Conservation (phyloP, 2,329 filamentous ascomycete genomes). For the Madurella fahalii region DNA sequence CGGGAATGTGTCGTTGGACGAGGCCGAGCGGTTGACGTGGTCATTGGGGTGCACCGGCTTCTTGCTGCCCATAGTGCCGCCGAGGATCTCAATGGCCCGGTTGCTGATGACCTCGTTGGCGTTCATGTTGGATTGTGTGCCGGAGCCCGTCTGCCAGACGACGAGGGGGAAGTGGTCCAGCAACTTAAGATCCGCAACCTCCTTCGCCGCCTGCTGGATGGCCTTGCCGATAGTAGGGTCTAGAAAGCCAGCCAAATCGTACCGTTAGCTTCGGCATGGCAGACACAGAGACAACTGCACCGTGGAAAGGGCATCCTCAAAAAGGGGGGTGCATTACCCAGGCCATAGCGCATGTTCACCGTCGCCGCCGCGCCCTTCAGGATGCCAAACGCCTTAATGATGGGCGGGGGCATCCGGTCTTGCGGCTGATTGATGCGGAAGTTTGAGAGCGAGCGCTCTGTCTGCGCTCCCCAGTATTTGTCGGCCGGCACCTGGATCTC, state of each 20-base stretch:
- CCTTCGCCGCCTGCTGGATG: slow-evolving; percentile 88
- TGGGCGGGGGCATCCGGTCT: slow-evolving; percentile 93
- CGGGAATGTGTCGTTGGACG: slow-evolving; percentile 98
- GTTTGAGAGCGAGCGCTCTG: slow-evolving; percentile 91
- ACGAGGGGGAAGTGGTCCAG: slow-evolving; percentile 97
- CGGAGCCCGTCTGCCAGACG: slow-evolving; percentile 98
- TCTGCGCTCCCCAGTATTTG: slow-evolving; percentile 99
- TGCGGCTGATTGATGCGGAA: slow-evolving; percentile 99
- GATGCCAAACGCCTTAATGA: slow-evolving; percentile 91
- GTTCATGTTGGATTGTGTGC: slow-evolving; percentile 99
- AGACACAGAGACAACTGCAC: neutral
- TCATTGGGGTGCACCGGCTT: slow-evolving; percentile 99
- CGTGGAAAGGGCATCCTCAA: neutral
- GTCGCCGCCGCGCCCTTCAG: slow-evolving; percentile 94
- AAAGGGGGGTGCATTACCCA: slow-evolving; percentile 53
- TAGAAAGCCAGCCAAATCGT: slow-evolving; percentile 34
- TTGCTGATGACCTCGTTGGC: slow-evolving; percentile 99
- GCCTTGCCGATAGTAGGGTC: slow-evolving; percentile 87
- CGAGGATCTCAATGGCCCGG: slow-evolving; percentile 95
- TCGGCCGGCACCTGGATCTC: slow-evolving; percentile 87
- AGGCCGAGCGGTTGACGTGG: slow-evolving; percentile 98
- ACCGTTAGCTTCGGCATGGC: slow-evolving; percentile 16
- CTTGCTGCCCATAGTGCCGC: slow-evolving; percentile 91
- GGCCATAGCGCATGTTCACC: slow-evolving; percentile 91
- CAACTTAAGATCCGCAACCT: slow-evolving; percentile 91